Base-by-base conservation (phyloP, 306 rosid genomes). In the Lathyrus sativus region DNA sequence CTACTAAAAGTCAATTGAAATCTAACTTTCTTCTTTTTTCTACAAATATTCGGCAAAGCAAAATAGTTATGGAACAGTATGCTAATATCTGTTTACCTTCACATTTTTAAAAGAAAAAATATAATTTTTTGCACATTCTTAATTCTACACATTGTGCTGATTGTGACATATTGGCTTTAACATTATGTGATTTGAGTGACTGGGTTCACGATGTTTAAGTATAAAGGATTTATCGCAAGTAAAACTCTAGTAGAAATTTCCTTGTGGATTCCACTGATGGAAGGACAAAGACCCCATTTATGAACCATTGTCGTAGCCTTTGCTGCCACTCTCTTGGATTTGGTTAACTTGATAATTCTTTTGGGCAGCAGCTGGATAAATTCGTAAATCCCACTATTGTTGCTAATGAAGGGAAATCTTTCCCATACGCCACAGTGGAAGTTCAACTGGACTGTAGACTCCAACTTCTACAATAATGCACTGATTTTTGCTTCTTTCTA, bases 131-230 rank as follows among this genome's bases (percentile, higher is more conserved):
- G 9, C 13, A 65, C 14, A 62, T 55, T 68, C 18, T 57, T 51
- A 35, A 2, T 35, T 35, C 15, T 56, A 41, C 33, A 19, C 60
- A 56, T 28, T 56, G 15, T 56, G 11, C 14, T 12, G 18, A 28
- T 15, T 56, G 39, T 19, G 33, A 22, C 50, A 38, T 29, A 7
- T 43, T 67, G 17, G 66, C 62, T 37, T 54, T 62, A 43, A 15
- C 56, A 56, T 61, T 17, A 44, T 73, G 67, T 61, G 61, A 53
- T 62, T 45, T 67, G 64, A 24, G 15, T 58, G 42, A 58, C 64
- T 31, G 65, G 50, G 26, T 41, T 59, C 72, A 43, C n/a, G 17
- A 57, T 73, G n/a, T 22, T 78, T 24, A 61, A 44, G 43, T 15
- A 15, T 61, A 65, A 66, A 48, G 9, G 11, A 14, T 13, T 6